Evolutionary conservation across 352 stramenopile genomes (phyloP).

Genomic region (Phytophthora sp.): DNA sequence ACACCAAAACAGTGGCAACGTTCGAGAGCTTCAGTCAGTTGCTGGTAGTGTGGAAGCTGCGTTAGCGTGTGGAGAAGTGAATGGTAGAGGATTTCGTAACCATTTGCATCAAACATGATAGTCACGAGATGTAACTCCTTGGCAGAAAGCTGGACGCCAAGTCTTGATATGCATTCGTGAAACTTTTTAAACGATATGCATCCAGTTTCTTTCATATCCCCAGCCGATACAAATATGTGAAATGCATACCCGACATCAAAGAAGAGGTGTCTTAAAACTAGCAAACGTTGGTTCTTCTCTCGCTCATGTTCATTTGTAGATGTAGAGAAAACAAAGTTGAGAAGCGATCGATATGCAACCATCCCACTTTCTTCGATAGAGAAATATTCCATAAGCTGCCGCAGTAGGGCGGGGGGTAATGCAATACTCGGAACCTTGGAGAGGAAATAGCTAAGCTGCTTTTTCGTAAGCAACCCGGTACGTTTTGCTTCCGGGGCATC

Average conservation of each 20-base stretch:
- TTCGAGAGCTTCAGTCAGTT: slow-evolving; percentile 28
- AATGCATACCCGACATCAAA: slow-evolving; percentile 41
- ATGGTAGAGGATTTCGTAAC: slow-evolving; percentile 56
- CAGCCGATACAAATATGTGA: slow-evolving; percentile 44
- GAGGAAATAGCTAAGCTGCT: slow-evolving; percentile 62
- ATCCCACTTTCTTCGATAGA: slow-evolving; percentile 22
- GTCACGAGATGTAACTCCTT: slow-evolving; percentile 56
- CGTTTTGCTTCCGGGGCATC: slow-evolving; percentile 41
- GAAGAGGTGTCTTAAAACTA: slow-evolving; percentile 28
- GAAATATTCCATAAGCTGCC: slow-evolving; percentile 55
- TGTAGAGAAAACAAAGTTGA: slow-evolving; percentile 56
- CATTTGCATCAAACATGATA: slow-evolving; percentile 58
- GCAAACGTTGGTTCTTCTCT: slow-evolving; percentile 35
- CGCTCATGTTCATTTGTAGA: slow-evolving; percentile 37
- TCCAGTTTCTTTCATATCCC: slow-evolving; percentile 56
- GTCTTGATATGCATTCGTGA: slow-evolving; percentile 39
- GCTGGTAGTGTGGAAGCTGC: slow-evolving; percentile 28
- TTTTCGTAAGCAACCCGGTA: slow-evolving; percentile 37
- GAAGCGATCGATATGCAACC: slow-evolving; percentile 49
- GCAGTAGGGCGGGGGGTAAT: slow-evolving; percentile 45
- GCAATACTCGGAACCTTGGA: slow-evolving; percentile 51
- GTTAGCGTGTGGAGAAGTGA: slow-evolving; percentile 46
- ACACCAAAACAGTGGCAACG: slow-evolving; percentile 52
- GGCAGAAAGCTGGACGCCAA: slow-evolving; percentile 37
- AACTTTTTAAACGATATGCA: slow-evolving; percentile 53